Percentiles rank a stretch among this genome's conserved stretches.
Conservation (phyloP, 1,284 basidiomycete species). For the Irpex sp. region DNA sequence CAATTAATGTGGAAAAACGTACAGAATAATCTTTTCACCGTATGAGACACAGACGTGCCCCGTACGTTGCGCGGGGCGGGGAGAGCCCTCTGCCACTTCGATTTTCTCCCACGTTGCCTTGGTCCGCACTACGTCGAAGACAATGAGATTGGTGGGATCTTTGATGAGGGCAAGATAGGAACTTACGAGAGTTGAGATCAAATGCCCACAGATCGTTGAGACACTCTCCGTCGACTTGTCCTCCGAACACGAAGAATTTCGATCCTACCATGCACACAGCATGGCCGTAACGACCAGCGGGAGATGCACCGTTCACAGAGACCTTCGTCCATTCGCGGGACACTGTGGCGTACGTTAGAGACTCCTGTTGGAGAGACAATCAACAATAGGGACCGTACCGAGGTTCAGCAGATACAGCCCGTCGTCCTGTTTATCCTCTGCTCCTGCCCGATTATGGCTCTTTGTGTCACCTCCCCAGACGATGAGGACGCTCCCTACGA, state of each 20-base stretch:
- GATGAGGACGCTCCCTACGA: conserved; percentile 94
- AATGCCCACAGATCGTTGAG: conserved; percentile 97
- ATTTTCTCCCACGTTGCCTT: conserved; percentile 80
- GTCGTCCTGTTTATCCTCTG: conserved; percentile 87
- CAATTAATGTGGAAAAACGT: conserved; percentile 25
- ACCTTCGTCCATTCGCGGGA: conserved; percentile 95
- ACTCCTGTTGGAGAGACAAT: conserved; percentile 1
- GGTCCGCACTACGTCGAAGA: conserved; percentile 51
- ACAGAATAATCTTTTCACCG: conserved; percentile 87
- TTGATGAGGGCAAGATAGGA: background rate
- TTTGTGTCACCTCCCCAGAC: conserved; percentile 99
- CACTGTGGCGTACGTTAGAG: conserved; percentile 37
- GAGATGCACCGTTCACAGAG: conserved; percentile 69
- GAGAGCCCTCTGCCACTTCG: conserved; percentile 53
- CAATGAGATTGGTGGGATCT: conserved; percentile 8
- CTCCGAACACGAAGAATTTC: conserved; percentile 94
- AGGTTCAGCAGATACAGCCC: conserved; percentile 95
- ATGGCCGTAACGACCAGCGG: conserved; percentile 93
- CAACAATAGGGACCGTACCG: conserved; percentile 39
- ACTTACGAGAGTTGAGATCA: conserved; percentile 89
- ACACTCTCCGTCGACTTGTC: conserved; percentile 95
- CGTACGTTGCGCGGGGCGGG: conserved; percentile 83
- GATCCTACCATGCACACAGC: conserved; percentile 91
- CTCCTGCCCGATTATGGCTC: conserved; percentile 61
- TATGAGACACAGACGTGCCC: conserved; percentile 90